A percentile compares a stretch with the other conserved stretches of the same genome.
These are phyloP conservation scores for Dissophora globulifera DNA, from an alignment of 192 early-diverging fungal species.

Conservation along the genomic window DNA sequence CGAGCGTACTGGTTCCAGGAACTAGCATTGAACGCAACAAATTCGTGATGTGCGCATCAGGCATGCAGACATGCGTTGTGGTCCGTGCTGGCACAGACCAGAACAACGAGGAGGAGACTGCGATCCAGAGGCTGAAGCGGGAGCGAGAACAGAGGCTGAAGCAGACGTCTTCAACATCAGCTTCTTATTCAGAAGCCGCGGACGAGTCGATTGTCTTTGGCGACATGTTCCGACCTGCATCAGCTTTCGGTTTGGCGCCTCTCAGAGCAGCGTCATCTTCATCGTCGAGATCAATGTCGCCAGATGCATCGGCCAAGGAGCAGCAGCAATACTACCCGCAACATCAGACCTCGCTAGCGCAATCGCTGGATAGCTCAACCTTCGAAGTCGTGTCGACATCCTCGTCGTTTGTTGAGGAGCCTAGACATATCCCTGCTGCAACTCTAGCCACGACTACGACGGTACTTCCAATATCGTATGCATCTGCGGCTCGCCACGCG, in stretches of 20 bases:
- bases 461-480: slow-evolving; percentile 13
- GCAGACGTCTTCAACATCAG: slow-evolving; percentile 7
- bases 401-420: slow-evolving; percentile 5
- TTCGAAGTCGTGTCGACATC: slow-evolving; percentile 8
- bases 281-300: slow-evolving; percentile 12
- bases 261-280: not conserved
- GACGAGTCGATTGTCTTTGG: slow-evolving; percentile 36
- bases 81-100: slow-evolving; percentile 41
- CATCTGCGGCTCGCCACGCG: slow-evolving; percentile 17
- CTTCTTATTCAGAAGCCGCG: not conserved
- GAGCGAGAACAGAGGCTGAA: slow-evolving; percentile 17
- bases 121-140: slow-evolving; percentile 27
- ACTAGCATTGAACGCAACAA: slow-evolving; percentile 47
- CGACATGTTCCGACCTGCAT: slow-evolving; percentile 16
- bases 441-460: slow-evolving; percentile 1
- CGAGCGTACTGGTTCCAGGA: slow-evolving; percentile 23
- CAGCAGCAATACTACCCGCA: not conserved
- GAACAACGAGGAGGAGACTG: slow-evolving; percentile 30
- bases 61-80: slow-evolving; percentile 41
- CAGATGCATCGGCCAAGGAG: not conserved
- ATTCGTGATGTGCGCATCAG: slow-evolving; percentile 41
- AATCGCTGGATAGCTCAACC: not conserved
- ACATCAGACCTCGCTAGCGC: not conserved
- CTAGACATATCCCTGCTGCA: not conserved
- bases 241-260: not conserved